Evolutionary conservation across 2,329 filamentous ascomycete genomes (phyloP).

Genomic region (Ophiostoma novo-ulmi): DNA sequence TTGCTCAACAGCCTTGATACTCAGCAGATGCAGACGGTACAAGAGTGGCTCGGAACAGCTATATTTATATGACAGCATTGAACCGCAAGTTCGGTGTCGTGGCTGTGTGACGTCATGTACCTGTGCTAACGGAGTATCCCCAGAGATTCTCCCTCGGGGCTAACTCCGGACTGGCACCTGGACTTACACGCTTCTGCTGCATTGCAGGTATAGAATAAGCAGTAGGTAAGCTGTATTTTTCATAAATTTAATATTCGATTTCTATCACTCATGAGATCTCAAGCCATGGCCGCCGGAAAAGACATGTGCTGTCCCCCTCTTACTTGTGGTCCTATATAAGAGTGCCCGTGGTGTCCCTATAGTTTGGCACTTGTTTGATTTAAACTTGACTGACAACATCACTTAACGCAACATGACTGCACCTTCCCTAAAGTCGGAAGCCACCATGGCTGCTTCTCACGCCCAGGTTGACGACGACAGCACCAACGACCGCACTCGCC

Average conservation of each 20-base stretch:
- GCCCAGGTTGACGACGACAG: constrained; percentile 6
- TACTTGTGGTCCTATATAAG: not conserved
- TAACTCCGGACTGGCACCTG: not conserved
- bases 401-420: not conserved
- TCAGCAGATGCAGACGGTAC: no score
- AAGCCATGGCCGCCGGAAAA: not conserved
- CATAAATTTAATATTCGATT: not conserved
- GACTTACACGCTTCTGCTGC: not conserved
- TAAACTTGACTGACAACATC: not conserved
- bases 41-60: no score
- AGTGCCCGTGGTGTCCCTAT: not conserved
- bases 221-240: not conserved
- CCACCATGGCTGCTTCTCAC: not conserved
- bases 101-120: not conserved
- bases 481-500: constrained; percentile 18
- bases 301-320: not conserved
- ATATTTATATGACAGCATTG: not conserved
- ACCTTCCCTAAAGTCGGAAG: constrained; percentile 11
- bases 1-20: no score
- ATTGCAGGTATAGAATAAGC: not conserved
- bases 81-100: not conserved
- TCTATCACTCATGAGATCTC: not conserved
- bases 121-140: not conserved
- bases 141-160: not conserved
- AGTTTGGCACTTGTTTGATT: not conserved